Evolutionary conservation across 129 eudicot species (phyloP).

Genomic region (Dittrichia graveolens): DNA sequence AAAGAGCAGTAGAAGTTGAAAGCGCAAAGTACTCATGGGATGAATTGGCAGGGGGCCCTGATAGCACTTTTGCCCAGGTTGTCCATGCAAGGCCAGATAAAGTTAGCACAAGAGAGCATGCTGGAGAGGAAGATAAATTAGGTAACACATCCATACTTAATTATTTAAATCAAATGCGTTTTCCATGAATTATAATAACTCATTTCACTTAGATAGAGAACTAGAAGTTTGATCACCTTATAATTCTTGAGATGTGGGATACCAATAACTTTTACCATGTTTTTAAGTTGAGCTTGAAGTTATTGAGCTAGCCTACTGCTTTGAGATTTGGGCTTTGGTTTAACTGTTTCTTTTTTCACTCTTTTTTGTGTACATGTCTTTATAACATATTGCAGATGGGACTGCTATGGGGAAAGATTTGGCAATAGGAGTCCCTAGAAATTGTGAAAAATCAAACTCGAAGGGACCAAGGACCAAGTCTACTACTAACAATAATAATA

Average conservation of each 20-base stretch:
- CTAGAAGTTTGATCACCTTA: too few relatives aligned
- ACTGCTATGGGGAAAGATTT: conserved; percentile 53
- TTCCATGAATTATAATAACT: too few relatives aligned
- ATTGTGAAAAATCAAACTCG: conserved; percentile 31
- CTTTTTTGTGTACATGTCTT: background rate
- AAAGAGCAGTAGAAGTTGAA: conserved; percentile 65
- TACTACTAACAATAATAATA: conserved; percentile 19
- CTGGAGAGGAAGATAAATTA: conserved; percentile 34
- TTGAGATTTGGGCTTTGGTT: too few relatives aligned
- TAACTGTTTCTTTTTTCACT: background rate
- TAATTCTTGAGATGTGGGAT: too few relatives aligned
- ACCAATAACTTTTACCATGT: too few relatives aligned
- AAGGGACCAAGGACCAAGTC: conserved; percentile 37
- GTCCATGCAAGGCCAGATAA: conserved; percentile 47
- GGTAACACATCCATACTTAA: conserved; percentile 34
- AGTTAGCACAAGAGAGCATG: conserved; percentile 34
- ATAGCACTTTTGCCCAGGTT: conserved; percentile 69
- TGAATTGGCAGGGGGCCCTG: conserved; percentile 49
- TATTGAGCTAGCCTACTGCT: too few relatives aligned
- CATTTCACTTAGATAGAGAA: too few relatives aligned
- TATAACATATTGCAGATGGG: conserved; percentile 28
- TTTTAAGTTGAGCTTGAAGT: too few relatives aligned
- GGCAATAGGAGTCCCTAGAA: conserved; percentile 45
- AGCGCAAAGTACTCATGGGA: conserved; percentile 54
- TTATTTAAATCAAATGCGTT: background rate